phyloP scores from a whole-genome alignment of 192 early-diverging fungal species.

The Coemansia nantahalensis region DNA sequence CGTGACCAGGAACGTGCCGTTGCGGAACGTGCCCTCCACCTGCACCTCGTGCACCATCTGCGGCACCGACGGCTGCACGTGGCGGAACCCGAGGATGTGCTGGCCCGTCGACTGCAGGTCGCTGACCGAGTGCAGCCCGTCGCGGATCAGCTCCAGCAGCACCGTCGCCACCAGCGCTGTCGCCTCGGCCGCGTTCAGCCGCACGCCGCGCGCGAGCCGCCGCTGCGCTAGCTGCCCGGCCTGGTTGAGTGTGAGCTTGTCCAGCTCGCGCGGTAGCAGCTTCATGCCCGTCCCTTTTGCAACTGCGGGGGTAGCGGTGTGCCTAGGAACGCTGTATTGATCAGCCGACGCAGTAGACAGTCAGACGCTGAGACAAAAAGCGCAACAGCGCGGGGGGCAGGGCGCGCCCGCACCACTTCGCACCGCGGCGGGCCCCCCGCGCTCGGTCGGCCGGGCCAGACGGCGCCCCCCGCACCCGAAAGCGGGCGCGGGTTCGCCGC shows the following conservation, averaged over 20 bases:
- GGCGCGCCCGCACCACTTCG: too few species aligned
- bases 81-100: constrained; percentile 80
- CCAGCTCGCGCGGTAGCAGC: constrained; percentile 86
- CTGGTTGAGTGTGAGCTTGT: constrained; percentile 90
- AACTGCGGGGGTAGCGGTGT: too few species aligned
- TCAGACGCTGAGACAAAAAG: too few species aligned
- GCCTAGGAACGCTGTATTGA: too few species aligned
- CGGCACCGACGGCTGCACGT: constrained; percentile 73
- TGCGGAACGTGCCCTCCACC: constrained; percentile 88
- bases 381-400: too few species aligned
- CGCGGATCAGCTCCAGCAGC: constrained; percentile 85
- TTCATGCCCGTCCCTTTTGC: constrained; percentile 51
- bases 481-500: too few species aligned
- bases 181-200: constrained; percentile 83
- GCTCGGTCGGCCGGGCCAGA: too few species aligned
- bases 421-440: too few species aligned
- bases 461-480: too few species aligned
- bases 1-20: constrained; percentile 93
- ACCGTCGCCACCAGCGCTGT: constrained; percentile 87
- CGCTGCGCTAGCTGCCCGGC: constrained; percentile 88
- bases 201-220: constrained; percentile 82
- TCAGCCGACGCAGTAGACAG: too few species aligned
- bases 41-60: constrained; percentile 78
- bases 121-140: constrained; percentile 83
- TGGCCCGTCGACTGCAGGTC: constrained; percentile 86